Evolutionary conservation across 2,329 filamentous ascomycete genomes (phyloP).

Genomic region (Fusarium drepaniforme): DNA sequence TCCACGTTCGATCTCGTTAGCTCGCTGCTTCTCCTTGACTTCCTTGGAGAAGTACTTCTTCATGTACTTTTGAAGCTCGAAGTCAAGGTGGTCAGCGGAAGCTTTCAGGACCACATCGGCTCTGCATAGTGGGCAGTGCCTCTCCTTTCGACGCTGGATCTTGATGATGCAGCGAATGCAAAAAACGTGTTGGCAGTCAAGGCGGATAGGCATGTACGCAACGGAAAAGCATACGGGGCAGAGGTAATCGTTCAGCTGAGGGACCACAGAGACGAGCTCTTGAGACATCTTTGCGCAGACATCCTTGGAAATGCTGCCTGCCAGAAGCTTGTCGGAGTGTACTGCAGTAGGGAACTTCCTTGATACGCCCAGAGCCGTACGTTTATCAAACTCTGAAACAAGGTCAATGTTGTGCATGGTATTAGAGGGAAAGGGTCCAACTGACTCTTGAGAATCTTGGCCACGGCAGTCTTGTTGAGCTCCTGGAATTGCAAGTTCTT

Average conservation of each 20-base stretch:
- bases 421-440: constrained; percentile 4
- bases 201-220: constrained; percentile 83
- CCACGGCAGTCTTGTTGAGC: constrained; percentile 81
- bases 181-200: constrained; percentile 82
- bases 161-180: constrained; percentile 88
- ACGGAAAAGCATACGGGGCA: constrained; percentile 86
- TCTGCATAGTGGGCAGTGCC: constrained; percentile 82
- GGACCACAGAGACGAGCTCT: constrained; percentile 79
- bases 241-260: constrained; percentile 85
- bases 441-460: constrained; percentile 87
- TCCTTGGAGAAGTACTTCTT: constrained; percentile 82
- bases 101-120: constrained; percentile 78
- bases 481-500: constrained; percentile 86
- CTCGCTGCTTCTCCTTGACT: constrained; percentile 73
- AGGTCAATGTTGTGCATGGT: constrained; percentile 19
- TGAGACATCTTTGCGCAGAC: constrained; percentile 81
- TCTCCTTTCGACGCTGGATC: constrained; percentile 78
- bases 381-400: constrained; percentile 84
- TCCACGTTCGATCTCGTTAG: constrained; percentile 82
- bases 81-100: constrained; percentile 77
- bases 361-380: constrained; percentile 79
- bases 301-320: constrained; percentile 78
- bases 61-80: constrained; percentile 75
- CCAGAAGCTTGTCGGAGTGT: constrained; percentile 70
- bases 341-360: constrained; percentile 71